Conservation (phyloP, 2,329 filamentous ascomycete species). For the Fusarium begoniae region DNA sequence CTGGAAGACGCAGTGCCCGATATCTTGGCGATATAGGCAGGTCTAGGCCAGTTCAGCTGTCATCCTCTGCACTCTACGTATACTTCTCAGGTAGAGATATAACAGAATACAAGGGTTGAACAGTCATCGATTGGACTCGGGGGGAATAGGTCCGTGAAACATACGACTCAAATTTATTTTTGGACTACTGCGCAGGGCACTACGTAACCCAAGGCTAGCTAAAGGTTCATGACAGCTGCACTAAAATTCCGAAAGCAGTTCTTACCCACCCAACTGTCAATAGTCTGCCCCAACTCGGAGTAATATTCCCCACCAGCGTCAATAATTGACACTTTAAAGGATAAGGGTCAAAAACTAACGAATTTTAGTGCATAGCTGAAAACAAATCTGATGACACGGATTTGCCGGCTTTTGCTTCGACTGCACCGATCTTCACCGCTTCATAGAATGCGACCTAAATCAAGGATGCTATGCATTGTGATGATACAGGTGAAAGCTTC, state of each 20-base stretch:
- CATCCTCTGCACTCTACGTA: background rate
- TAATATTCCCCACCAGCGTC: background rate
- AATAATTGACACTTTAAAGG: background rate
- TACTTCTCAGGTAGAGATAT: too few relatives aligned
- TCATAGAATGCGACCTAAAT: too few relatives aligned
- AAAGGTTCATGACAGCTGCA: background rate
- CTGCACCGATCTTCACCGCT: too few relatives aligned
- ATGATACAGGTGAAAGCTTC: background rate
- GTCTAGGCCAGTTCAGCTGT: fast-evolving
- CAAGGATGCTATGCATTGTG: background rate
- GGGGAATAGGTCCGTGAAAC: background rate
- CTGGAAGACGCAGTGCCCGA: background rate
- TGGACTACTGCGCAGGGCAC: fast-evolving
- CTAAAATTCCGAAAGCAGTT: background rate
- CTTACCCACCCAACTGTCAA: background rate
- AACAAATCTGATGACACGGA: background rate
- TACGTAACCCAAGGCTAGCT: too few relatives aligned
- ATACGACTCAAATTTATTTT: background rate
- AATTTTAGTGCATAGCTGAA: background rate
- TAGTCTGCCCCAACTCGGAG: background rate
- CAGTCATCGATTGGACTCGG: fast-evolving
- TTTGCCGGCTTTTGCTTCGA: too few relatives aligned
- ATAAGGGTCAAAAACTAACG: background rate
- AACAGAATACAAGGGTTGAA: fast-evolving
- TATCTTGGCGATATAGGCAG: background rate